A percentile compares a stretch with the other conserved stretches of the same genome.
These are phyloP conservation scores for Discostella stelligeroides DNA, from an alignment of 108 stramenopile genomes.

Conservation along the genomic window DNA sequence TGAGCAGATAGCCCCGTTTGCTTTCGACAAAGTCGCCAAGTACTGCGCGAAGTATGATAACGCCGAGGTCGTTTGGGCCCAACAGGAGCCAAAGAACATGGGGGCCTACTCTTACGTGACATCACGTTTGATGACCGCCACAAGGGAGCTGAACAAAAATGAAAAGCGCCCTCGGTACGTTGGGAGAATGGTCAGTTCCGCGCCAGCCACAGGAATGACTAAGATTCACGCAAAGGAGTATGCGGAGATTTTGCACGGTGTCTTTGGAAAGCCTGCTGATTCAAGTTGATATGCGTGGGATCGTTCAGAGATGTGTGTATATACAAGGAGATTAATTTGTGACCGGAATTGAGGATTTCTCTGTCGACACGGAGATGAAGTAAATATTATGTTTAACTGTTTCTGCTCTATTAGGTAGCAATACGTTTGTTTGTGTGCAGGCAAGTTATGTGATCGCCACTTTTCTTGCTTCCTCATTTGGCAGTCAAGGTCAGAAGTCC, in stretches of 20 bases:
- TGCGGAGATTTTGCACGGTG: slow-evolving; percentile 82
- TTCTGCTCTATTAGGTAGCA: too few relatives aligned
- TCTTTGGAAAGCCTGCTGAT: slow-evolving; percentile 55
- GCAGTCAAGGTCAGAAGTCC: too few relatives aligned
- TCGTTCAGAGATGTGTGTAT: too few relatives aligned
- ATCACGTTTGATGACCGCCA: slow-evolving; percentile 95
- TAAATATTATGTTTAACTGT: too few relatives aligned
- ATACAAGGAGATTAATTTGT: too few relatives aligned
- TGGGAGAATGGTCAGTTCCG: slow-evolving; percentile 92
- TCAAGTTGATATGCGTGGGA: too few relatives aligned
- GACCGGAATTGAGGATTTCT: too few relatives aligned
- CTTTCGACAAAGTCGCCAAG: slow-evolving; percentile 93
- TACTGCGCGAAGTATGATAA: slow-evolving; percentile 79
- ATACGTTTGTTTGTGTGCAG: too few relatives aligned
- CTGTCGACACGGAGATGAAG: too few relatives aligned
- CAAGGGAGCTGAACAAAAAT: slow-evolving; percentile 87
- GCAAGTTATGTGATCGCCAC: too few relatives aligned
- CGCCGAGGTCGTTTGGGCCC: slow-evolving; percentile 96
- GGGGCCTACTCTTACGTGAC: slow-evolving; percentile 91
- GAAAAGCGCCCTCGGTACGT: slow-evolving; percentile 94
- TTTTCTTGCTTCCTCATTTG: too few relatives aligned
- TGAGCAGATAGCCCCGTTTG: slow-evolving; percentile 99
- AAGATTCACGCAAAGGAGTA: slow-evolving; percentile 90
- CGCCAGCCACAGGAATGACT: slow-evolving; percentile 95
- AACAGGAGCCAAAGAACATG: slow-evolving; percentile 98